phyloP scores from a whole-genome alignment of 192 early-diverging fungal species.

The Mortierella claussenii region DNA sequence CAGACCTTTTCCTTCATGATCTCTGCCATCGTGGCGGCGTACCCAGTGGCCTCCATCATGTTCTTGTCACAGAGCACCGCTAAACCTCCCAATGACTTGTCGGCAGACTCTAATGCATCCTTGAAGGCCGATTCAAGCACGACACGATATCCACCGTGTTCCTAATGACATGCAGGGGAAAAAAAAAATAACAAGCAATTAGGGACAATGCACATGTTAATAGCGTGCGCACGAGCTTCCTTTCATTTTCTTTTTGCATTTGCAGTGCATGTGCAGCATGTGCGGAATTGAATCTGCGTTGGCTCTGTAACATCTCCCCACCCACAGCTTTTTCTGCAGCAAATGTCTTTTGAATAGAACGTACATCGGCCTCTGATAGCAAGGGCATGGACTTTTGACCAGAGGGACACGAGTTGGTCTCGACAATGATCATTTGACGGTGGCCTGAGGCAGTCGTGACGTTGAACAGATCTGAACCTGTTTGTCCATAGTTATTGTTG shows the following conservation, averaged over 20 bases:
- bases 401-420: constrained; percentile 92
- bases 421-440: constrained; percentile 92
- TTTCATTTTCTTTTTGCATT: not conserved
- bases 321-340: not conserved
- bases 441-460: constrained; percentile 84
- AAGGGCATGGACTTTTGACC: constrained; percentile 94
- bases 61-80: constrained; percentile 92
- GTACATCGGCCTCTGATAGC: constrained; percentile 80
- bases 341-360: constrained; percentile 41
- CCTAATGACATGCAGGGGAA: constrained; percentile 20
- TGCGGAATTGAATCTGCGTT: no score
- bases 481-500: no score
- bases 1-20: constrained; percentile 79
- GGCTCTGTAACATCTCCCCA: no score
- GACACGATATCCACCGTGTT: constrained; percentile 81
- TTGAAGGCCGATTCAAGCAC: constrained; percentile 85
- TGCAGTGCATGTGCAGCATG: no score
- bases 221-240: no score
- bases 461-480: constrained; percentile 89
- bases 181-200: constrained; percentile 1
- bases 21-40: constrained; percentile 84
- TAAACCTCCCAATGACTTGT: constrained; percentile 72
- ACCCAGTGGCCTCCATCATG: constrained; percentile 87
- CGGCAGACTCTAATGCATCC: constrained; percentile 72
- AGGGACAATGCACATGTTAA: no score